Evolutionary conservation across 352 stramenopile genomes (phyloP), one percentile per base, ranked within the genome.

Genomic region (Peronospora farinosa): DNA sequence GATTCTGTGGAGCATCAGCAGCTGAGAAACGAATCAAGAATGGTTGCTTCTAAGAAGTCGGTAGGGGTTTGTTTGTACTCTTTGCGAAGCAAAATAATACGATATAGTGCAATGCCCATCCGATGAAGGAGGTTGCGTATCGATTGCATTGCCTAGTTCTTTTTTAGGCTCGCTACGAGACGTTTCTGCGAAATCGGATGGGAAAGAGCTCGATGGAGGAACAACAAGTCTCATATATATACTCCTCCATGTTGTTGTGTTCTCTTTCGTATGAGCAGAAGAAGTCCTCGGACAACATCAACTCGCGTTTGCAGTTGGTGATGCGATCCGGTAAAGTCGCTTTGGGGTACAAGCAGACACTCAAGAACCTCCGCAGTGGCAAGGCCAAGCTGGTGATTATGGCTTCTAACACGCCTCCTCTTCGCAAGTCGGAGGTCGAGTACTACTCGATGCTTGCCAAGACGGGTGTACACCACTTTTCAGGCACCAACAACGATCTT

Each of bases 371-470:
- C 33, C 95, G 97, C 62, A 92, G 81, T 53, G 84, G 78, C 75
- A 97, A 97, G 84, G 88, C 96, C 49, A 99, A 99, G 85, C 81
- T 99, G 52, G 82, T 99, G 33, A 81, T 99, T 50, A 93, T 99
- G 64, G 81, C 94, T 35, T 96, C 83, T 63, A 99, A 99, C 88
- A 98, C 92, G 67, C 96, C 96, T 38, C 92, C 96, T 36, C 81
- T 99, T 46, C 86, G 96, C 69, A 99, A 99, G 88, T 98, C 95
- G 32, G 96, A 99, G 76, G 83, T 99, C 67, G 96, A 99, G 80
- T 99, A 99, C 89, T 97, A 98, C 80, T 97, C 96, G 58, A 98
- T 99, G 96, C 88, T 99, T 52, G 95, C 92, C 68, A 99, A 99
- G 89, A 97, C 84, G 46, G 80, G 80, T 37, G 96, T 99, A 54